These are phyloP conservation scores for Stellera chamaejasme DNA, from an alignment of 345 rosid genomes.

Conservation along the genomic window DNA sequence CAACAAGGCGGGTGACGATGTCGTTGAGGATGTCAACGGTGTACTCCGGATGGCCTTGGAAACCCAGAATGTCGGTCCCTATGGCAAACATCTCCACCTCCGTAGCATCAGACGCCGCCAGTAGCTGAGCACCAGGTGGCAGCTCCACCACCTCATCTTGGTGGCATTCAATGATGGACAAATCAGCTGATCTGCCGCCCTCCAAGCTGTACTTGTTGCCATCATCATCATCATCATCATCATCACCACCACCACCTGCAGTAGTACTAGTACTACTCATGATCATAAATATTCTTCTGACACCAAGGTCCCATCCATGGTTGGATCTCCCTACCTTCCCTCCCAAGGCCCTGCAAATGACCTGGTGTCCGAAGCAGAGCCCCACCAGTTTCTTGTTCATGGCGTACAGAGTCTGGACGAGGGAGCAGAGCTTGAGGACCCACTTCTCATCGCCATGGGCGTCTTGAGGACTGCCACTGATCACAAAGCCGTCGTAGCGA, in stretches of 20 bases:
- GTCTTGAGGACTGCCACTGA: constrained; percentile 79
- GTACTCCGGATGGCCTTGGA: constrained; percentile 95
- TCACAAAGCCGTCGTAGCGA: constrained; percentile 65
- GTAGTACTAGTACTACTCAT: no score
- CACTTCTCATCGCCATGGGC: constrained; percentile 67
- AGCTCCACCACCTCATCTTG: constrained; percentile 83
- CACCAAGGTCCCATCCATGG: constrained; percentile 69
- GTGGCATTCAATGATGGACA: constrained; percentile 65
- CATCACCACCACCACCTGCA: no score
- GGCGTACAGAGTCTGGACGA: constrained; percentile 55
- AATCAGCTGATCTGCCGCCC: constrained; percentile 28
- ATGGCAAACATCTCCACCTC: constrained; percentile 68
- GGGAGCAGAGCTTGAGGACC: constrained; percentile 65
- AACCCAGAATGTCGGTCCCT: constrained; percentile 57
- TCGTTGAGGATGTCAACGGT: constrained; percentile 62
- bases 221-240: no score
- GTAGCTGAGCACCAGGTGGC: constrained; percentile 54
- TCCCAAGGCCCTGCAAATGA: constrained; percentile 75
- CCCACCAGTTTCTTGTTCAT: constrained; percentile 81
- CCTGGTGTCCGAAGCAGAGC: constrained; percentile 98
- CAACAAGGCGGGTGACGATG: constrained; percentile 74
- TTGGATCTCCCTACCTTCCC: constrained; percentile 67
- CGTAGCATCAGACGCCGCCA: constrained; percentile 70
- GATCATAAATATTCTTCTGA: constrained; percentile 53
- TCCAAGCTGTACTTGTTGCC: constrained; percentile 15